Evolutionary conservation across 441 rosid species (phyloP), one percentile per base, ranked within the genome.

Genomic region (Gossypium lobatum): DNA sequence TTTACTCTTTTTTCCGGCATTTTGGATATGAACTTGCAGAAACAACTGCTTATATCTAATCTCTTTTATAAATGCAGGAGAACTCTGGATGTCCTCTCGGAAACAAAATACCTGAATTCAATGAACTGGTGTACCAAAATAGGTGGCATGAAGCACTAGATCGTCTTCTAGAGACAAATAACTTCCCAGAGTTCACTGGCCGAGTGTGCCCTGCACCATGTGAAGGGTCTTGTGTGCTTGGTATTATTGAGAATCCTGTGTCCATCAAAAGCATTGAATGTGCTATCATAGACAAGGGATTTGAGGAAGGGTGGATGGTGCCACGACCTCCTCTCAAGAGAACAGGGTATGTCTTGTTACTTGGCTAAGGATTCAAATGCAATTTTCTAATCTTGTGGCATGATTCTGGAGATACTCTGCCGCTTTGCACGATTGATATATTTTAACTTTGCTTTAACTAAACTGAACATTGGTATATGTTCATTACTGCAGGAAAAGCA

Each of bases 141-240:
- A 89, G 99, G 84, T 96, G 99, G 99, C 93, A 86, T 26, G 98
- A 96, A 80, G 99, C 99, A 21, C 84, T 96, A 46, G 93, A 91
- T 66, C 88, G 99, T 53, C 89, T 96, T 60, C 95, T 94, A 5
- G 98, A 96, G 90, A 96, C 99, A 0, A 96, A 96, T 76, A 96
- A 94, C 83, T 96, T 96, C 73, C 99, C 99, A 9, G 99, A 96
- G 78, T 96, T 96, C 67, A 96, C 99, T 45, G 99, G 99, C 58
- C 84, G 99, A 20, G 99, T 96, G 14, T 96, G 99, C 78, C 98
- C 99, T 80, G 99, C 99, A 63, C 99, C 99, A 6, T 96, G 99
- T 79, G 99, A 96, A 86, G 99, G 99, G 67, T 90, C 99, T 71
- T 96, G 99, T 58, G 99, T 96, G 71, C 99, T 96, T 71, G 99